Evolutionary conservation across 768 basidiomycete genomes (phyloP).

Genomic region (Termitomyces sp.): DNA sequence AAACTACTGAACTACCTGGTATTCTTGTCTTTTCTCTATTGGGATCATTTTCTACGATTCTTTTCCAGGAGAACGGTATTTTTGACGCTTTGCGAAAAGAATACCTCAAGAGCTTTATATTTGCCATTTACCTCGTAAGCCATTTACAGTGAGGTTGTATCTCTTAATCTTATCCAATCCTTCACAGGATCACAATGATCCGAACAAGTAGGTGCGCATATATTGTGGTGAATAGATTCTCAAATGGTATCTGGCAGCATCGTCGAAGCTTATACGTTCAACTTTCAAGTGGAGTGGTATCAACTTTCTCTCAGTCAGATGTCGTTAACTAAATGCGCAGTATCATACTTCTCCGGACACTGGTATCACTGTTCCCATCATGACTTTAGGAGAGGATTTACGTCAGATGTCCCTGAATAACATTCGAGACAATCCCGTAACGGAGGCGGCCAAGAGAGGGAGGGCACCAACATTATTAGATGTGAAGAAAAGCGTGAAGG

Average conservation of each 20-base stretch:
- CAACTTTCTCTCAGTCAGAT: background rate
- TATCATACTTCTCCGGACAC: constrained; percentile 66
- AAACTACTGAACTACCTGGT: constrained; percentile 78
- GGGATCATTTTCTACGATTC: background rate
- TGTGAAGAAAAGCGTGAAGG: constrained; percentile 80
- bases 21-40: constrained; percentile 17
- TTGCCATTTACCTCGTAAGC: constrained; percentile 76
- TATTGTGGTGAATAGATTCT: constrained; percentile 14
- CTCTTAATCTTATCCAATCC: background rate
- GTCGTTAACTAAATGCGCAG: constrained; percentile 26
- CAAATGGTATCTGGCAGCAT: constrained; percentile 42
- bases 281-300: constrained; percentile 57
- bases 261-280: constrained; percentile 85
- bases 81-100: constrained; percentile 82
- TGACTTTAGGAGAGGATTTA: constrained; percentile 63
- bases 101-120: constrained; percentile 81
- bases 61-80: constrained; percentile 70
- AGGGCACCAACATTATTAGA: constrained; percentile 69
- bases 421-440: constrained; percentile 46
- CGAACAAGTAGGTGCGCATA: constrained; percentile 60
- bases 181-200: constrained; percentile 73
- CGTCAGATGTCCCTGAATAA: constrained; percentile 41
- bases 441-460: constrained; percentile 52
- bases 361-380: constrained; percentile 54
- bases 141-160: background rate